Evolutionary conservation across 1,284 basidiomycete genomes (phyloP).

Genomic region (Schizophyllum commune): DNA sequence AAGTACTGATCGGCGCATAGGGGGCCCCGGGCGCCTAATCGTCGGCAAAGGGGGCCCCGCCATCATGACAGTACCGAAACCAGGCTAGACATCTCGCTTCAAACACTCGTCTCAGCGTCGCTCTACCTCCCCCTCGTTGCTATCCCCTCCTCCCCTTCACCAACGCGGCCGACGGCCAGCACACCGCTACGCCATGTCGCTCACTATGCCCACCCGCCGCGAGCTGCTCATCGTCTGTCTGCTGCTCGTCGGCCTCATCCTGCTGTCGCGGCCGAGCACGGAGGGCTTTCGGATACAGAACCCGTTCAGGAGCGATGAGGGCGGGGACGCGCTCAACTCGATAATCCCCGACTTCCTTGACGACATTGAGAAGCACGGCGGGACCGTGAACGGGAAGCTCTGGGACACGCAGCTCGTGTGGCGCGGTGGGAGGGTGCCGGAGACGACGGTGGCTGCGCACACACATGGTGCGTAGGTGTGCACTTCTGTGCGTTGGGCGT

Average conservation of each 20-base stretch:
- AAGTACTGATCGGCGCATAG: neutral
- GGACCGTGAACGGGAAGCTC: neutral
- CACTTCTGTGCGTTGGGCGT: neutral
- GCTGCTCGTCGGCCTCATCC: constrained; percentile 38
- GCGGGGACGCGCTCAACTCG: neutral
- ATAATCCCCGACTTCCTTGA: neutral
- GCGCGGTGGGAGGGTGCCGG: constrained; percentile 37
- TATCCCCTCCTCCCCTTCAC: neutral
- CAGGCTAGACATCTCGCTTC: neutral
- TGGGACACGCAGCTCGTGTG: constrained; percentile 31
- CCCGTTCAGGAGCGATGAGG: neutral
- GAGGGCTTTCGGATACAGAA: neutral
- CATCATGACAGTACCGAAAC: neutral
- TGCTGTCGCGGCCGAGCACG: constrained; percentile 19
- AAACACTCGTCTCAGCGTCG: neutral
- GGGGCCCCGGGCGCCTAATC: too few relatives aligned
- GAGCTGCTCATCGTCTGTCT: constrained; percentile 42
- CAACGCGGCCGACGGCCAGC: neutral
- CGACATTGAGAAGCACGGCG: neutral
- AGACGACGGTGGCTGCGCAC: constrained; percentile 52
- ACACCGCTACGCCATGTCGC: constrained; percentile 17
- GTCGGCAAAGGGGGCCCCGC: neutral
- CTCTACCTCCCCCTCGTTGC: neutral
- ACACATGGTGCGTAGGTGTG: constrained; percentile 40
- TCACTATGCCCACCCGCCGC: constrained; percentile 35